These are phyloP conservation scores for Ophiobolus disseminans DNA, from an alignment of 2,329 filamentous ascomycete genomes.

Conservation along the genomic window DNA sequence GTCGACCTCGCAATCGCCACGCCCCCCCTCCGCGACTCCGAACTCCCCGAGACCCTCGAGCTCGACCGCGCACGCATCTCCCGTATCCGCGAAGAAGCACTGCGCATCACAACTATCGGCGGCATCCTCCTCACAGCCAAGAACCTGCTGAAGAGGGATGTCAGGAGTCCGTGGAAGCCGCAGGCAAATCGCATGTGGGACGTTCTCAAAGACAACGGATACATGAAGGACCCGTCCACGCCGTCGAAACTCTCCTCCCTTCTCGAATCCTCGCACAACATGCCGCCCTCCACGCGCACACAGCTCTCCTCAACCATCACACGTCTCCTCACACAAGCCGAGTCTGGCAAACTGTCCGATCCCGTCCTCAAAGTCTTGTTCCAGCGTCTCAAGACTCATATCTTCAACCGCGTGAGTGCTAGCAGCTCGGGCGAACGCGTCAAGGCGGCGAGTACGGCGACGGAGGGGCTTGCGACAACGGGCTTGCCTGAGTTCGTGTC, in stretches of 20 bases:
- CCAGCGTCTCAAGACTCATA: slow-evolving; percentile 70
- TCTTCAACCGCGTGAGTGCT: slow-evolving; percentile 69
- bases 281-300: slow-evolving; percentile 56
- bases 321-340: slow-evolving; percentile 62
- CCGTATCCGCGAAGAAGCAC: slow-evolving; percentile 62
- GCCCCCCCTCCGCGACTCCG: slow-evolving; percentile 59
- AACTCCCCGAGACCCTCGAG: slow-evolving; percentile 75
- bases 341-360: slow-evolving; percentile 60
- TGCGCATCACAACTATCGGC: slow-evolving; percentile 74
- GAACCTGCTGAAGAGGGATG: slow-evolving; percentile 81
- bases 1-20: slow-evolving; percentile 77
- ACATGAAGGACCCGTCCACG: slow-evolving; percentile 60
- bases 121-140: slow-evolving; percentile 81
- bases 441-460: slow-evolving; percentile 70
- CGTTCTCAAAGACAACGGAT: slow-evolving; percentile 69
- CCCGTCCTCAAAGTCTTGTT: slow-evolving; percentile 72
- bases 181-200: slow-evolving; percentile 75
- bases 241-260: slow-evolving; percentile 56
- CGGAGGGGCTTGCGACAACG: slow-evolving; percentile 71
- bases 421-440: slow-evolving; percentile 74
- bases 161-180: slow-evolving; percentile 77
- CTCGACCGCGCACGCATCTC: slow-evolving; percentile 71
- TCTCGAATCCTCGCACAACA: slow-evolving; percentile 58
- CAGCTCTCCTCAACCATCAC: slow-evolving; percentile 53
- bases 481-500: slow-evolving; percentile 77